Base-by-base conservation (phyloP, 805 yeast genomes). In the Hanseniaspora lindneri region DNA sequence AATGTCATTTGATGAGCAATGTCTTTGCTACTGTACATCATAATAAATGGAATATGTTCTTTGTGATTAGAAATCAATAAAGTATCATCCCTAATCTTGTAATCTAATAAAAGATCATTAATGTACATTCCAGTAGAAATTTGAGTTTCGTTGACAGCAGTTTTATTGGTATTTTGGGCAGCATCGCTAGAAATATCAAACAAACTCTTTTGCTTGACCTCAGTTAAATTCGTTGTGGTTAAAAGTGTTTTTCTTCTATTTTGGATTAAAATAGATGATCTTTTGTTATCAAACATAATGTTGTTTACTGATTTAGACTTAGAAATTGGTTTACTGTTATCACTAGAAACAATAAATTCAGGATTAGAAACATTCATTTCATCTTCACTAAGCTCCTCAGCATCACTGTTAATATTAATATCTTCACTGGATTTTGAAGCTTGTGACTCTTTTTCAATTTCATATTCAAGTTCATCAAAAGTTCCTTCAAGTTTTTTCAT, bases 1-100 rank as follows among this genome's bases (percentile, higher is more conserved):
- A 84, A 61, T 0, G 97, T 89, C 63, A 89, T 71, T 54, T 89
- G 96, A 54, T 79, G 75, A 5, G 94, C 87, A 27, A 92, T 64
- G 0, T 74, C 66, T 49, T 68, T 64, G 1, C 95, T 78, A 49
- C 73, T 77, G 60, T 76, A 80, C 62, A 81, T 76, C 56, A 92
- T 69, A 29, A 88, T 72, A 60, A 92, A 89, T 2, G 96, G 87
- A 8, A 83, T 74, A 61, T 92, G 98, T 23, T 73, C 66, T 4
- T 71, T 73, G 10, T 64, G 59, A 21, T 69, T 63, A 0, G 55
- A 20, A 4, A 59, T 50, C 29, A 52, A 34, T 30, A 63, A 48
- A 21, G 54, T 58, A 7, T 54, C 50, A 54, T 64, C 66, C 19
- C 54, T 52, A 4, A 61, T 55, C 17, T 44, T 41, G 33, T 64